Base-by-base conservation (phyloP, 1,284 basidiomycete genomes). In the Boletus semigastroideus region DNA sequence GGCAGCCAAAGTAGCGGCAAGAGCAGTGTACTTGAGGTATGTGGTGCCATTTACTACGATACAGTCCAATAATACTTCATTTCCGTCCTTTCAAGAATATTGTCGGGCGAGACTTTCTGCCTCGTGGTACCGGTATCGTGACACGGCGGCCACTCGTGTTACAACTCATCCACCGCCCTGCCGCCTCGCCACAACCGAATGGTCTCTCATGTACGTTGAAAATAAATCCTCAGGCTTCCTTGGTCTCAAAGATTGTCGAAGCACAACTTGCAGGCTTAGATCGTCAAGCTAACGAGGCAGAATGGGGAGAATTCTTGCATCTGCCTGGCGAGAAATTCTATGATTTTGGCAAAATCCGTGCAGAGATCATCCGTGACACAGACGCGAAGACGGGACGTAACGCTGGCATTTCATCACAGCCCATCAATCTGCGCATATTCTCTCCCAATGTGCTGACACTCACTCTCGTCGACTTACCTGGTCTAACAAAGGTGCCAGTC, bases 221-320 rank as follows among this genome's bases (percentile, higher is more conserved):
- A 48, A 34, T 42, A 22, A 44, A 42, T 27, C 42, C 28, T 16
- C 49, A 36, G 33, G 38, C 36, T 49, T 49, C 43, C 22, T 50
- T 49, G 34, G 42, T 43, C 51, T 57, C 30, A 52, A 16, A 39
- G 38, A 6, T 27, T 44, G 55, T 53, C 52, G 22, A 67, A 78
- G 74, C 72, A 54, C 70, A 76, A 72, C 68, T 72, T 56, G 78
- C 77, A 51, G 79, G 78, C 37, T 60, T 69, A 33, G 86, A 88
- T 71, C 79, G 87, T 59, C 77, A 80, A 45, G 90, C 87, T 68
- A 97, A 94, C 70, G 78, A 85, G 54, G 86, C 97, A 64, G 96
- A 98, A 74, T 99, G 96, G 96, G 96, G 95, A 67, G 96, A 99
- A 75, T 99, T 99, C 78, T 76, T 98, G 41, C 94, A 97, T 70